phyloP scores from a whole-genome alignment of 768 basidiomycete species.

The Myochromella boudieri region DNA sequence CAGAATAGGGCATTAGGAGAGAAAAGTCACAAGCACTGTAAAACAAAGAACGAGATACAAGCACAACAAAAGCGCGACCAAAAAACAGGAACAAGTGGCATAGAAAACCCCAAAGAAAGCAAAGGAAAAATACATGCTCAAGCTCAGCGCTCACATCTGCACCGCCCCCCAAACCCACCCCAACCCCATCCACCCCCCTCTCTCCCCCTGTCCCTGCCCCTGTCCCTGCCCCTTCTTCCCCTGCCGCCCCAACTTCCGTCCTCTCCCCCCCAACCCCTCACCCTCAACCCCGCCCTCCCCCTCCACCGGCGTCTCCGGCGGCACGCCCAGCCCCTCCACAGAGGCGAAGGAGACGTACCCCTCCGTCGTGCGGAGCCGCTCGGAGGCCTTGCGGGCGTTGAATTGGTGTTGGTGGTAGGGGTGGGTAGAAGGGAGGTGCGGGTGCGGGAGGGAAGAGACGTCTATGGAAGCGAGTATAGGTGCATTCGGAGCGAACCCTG shows the following conservation, averaged over 20 bases:
- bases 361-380: conserved; percentile 50
- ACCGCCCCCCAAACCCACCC: conserved; percentile 9
- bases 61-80: too few relatives aligned
- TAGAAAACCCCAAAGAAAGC: too few relatives aligned
- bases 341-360: conserved; percentile 71
- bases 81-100: too few relatives aligned
- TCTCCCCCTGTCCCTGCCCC: conserved; percentile 1
- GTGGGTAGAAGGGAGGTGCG: too few relatives aligned
- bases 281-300: conserved; percentile 12
- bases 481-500: too few relatives aligned
- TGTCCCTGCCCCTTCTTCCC: conserved; percentile 3
- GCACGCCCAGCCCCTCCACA: conserved; percentile 66
- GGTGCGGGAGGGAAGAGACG: too few relatives aligned
- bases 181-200: conserved; percentile 6
- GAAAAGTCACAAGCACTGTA: too few relatives aligned
- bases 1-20: too few relatives aligned
- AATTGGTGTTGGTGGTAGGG: conserved; percentile 43
- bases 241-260: conserved; percentile 6
- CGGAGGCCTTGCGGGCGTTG: conserved; percentile 63
- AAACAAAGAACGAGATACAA: too few relatives aligned
- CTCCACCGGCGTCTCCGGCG: conserved; percentile 36
- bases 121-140: too few relatives aligned
- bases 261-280: conserved; percentile 4
- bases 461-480: too few relatives aligned
- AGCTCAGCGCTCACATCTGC: too few relatives aligned